Conservation (phyloP, 306 rosid species). For the Rosa multiflora region DNA sequence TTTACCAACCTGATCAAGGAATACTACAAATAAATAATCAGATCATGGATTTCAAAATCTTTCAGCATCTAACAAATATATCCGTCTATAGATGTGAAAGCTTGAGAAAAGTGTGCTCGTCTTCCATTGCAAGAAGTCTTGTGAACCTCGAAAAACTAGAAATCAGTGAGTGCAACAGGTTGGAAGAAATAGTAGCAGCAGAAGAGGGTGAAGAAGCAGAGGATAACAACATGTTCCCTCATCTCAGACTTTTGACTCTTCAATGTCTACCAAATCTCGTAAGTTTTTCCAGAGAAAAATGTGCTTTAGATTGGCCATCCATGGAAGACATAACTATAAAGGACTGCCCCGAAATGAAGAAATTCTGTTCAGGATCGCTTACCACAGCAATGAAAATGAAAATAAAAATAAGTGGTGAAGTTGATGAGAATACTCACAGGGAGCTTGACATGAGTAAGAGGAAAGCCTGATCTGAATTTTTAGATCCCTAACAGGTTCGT, state of each 20-base stretch:
- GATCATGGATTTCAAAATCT: background rate
- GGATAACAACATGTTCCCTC: background rate
- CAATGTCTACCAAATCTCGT: background rate
- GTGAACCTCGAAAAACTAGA: background rate
- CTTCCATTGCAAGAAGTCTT: background rate
- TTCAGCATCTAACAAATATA: background rate
- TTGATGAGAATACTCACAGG: too few species aligned
- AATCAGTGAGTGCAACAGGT: background rate
- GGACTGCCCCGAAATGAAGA: background rate
- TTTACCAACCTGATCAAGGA: background rate
- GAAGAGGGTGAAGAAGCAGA: background rate
- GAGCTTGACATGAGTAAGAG: background rate
- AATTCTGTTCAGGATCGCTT: background rate
- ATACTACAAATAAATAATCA: background rate
- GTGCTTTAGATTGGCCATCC: background rate
- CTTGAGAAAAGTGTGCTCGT: background rate
- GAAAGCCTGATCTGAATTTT: background rate
- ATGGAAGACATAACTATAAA: too few species aligned
- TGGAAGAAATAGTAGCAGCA: background rate
- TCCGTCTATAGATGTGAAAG: background rate
- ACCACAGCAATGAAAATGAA: background rate
- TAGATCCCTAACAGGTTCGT: background rate
- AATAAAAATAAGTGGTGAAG: too few species aligned
- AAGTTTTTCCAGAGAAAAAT: too few species aligned
- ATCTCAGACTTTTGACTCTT: background rate